Base-by-base conservation (phyloP, 2,329 filamentous ascomycete genomes). In the Botryosphaeria agaves region DNA sequence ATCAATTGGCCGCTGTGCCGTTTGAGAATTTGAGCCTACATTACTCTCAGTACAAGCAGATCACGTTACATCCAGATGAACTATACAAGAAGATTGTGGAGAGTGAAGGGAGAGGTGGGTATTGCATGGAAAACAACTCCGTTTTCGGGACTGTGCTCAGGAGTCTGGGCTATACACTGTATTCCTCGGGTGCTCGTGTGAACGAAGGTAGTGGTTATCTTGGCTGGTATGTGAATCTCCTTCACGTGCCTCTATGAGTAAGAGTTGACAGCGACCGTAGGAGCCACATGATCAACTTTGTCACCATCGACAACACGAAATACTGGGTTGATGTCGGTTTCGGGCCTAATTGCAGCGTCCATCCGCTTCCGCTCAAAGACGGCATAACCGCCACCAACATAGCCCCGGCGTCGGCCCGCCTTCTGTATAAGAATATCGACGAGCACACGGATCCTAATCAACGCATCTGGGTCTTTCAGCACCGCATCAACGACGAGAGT, bases 281-380 rank as follows among this genome's bases (percentile, higher is more conserved):
- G 49, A 47, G 47, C 26, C 59, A 62, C 35, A 59, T 60, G 55
- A 42, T 61, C 26, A 60, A 59, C 31, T 40, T 62, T 11, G 52
- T 62, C 8, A 54, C 42, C 1, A 48, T 58, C 19, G 51, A 56
- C 5, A 55, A 54, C 23, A 57, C 58, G 17, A 53, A 57, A 33
- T 73, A 64, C 48, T 51, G 64, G 42, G 47, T 69, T 7, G 76
- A 80, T 44, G 67, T 74, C 7, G 69, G 64, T 4, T 79, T 79
- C 42, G 75, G 75, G 28, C 68, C 66, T 14, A 67, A 73, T 41
- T 66, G 68, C 5, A 58, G 71, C 3, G 73, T 66, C 2, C 49
- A 52, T 11, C 72, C 74, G 5, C 48, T 79, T 21, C 62, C 61
- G 1, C 51, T 80, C 2, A 44, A 56, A 14, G 38, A 36, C 39